Evolutionary conservation across 257 asterid species (phyloP), one percentile per base, ranked within the genome.

Genomic region (Rhazya stricta): DNA sequence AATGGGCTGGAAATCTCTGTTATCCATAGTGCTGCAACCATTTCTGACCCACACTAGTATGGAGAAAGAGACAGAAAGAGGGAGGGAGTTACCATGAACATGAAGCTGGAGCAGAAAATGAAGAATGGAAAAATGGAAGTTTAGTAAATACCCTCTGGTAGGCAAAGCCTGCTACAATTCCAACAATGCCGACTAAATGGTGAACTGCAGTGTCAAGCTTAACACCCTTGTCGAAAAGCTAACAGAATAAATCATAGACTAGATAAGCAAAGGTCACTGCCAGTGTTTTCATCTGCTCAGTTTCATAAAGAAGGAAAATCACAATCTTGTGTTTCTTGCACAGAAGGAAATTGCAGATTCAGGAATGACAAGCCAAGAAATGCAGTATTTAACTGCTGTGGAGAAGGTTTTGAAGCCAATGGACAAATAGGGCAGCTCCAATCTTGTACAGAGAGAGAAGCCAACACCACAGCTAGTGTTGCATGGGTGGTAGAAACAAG

Each of bases 1-100:
- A 89, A 86, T 75, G 99, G 98, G 77, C 96, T 92, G 1, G 99
- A 95, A 30, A 88, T 72, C 77, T 95, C 99, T 72, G 99, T 89
- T 11, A 95, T 80, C 90, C 90, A 88, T 78, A 95, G 62, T 45
- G 90, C 82, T 63, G 89, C 96, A 77, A 91, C 94, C 96, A 95
- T 85, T 79, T 95, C 98, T 74, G 98, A 85, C 73, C 96, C 98
- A 81, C 96, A 87, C 99, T 92, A 60, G 81, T 78, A n/a, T 0
- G 30, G n/a, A 21, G 6, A 71, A 39, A 69, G 16, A 72, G 18
- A 6, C 41, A 6, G 34, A 29, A 29, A n/a, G 3, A 51, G n/a
- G 10, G 6, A 71, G 48, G 62, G 18, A 67, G 34, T 4, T 50
- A 50, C 15, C 27, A 5, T 1, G 45, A 5, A 32, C 50, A 72